These are phyloP conservation scores for Trichosporon sp. DNA, from an alignment of 1,284 basidiomycete genomes.

Conservation along the genomic window DNA sequence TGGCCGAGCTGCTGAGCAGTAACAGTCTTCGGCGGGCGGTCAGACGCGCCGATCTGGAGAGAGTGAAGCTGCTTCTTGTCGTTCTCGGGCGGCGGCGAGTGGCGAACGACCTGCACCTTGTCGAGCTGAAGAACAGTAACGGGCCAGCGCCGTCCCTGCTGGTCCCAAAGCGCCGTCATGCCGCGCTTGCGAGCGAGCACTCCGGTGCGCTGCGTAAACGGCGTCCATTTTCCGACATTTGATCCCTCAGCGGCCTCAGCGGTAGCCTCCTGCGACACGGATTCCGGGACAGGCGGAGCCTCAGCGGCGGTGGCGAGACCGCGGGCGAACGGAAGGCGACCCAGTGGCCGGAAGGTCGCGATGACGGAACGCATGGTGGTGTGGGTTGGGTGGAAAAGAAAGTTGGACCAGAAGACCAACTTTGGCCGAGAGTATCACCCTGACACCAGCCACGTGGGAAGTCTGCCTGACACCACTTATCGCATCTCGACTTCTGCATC, in stretches of 20 bases:
- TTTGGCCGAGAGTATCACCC: constrained; percentile 4
- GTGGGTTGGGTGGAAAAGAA: background rate
- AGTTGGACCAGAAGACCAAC: background rate
- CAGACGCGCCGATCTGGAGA: constrained; percentile 75
- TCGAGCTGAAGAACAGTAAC: constrained; percentile 76
- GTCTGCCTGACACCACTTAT: background rate
- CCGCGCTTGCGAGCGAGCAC: constrained; percentile 91
- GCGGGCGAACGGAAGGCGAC: constrained; percentile 10
- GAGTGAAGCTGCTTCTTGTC: constrained; percentile 62
- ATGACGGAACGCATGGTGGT: constrained; percentile 28
- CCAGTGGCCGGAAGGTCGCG: constrained; percentile 13
- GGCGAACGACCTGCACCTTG: constrained; percentile 49
- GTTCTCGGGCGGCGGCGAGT: constrained; percentile 30
- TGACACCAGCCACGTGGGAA: background rate
- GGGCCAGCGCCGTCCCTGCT: constrained; percentile 77
- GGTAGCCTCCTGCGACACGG: constrained; percentile 10
- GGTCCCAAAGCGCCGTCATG: constrained; percentile 91
- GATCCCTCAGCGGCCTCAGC: constrained; percentile 2
- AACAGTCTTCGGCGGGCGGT: constrained; percentile 62
- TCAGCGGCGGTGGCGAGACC: constrained; percentile 21
- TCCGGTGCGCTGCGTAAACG: constrained; percentile 83
- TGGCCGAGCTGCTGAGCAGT: constrained; percentile 76
- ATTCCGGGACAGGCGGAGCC: constrained; percentile 13
- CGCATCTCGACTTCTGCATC: background rate
- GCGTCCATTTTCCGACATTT: constrained; percentile 59